phyloP scores from a whole-genome alignment of 371 early-diverging fungal genomes.

The Mycotypha africana region DNA sequence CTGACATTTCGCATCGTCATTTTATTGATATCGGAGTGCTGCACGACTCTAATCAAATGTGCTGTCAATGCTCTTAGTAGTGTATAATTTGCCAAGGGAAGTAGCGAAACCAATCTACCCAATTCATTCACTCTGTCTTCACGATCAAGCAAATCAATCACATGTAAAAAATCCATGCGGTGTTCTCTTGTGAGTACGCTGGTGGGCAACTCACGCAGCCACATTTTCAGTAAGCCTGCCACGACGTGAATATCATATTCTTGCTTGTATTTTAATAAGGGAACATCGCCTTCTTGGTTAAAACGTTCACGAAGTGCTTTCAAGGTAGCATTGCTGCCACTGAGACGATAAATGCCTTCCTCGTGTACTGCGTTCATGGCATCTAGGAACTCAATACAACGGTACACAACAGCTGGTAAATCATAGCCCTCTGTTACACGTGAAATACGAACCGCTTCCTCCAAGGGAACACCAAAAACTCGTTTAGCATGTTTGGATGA shows the following conservation, averaged over 20 bases:
- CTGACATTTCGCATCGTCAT: slow-evolving; percentile 74
- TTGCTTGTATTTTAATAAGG: slow-evolving; percentile 47
- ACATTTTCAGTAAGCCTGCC: slow-evolving; percentile 82
- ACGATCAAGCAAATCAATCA: slow-evolving; percentile 62
- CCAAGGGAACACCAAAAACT: slow-evolving; percentile 38
- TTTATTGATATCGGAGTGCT: slow-evolving; percentile 57
- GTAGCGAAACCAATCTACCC: slow-evolving; percentile 44
- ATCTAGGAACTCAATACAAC: slow-evolving; percentile 81
- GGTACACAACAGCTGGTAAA: slow-evolving; percentile 73
- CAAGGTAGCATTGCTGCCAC: slow-evolving; percentile 59
- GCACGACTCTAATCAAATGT: slow-evolving; percentile 62
- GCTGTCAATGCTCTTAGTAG: slow-evolving; percentile 56
- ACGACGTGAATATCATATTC: slow-evolving; percentile 77
- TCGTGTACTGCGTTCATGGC: slow-evolving; percentile 63
- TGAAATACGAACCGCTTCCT: slow-evolving; percentile 25
- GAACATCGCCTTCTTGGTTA: slow-evolving; percentile 63
- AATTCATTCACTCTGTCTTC: slow-evolving; percentile 58
- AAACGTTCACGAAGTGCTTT: slow-evolving; percentile 58
- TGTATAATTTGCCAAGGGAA: slow-evolving; percentile 61
- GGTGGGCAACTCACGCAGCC: slow-evolving; percentile 73
- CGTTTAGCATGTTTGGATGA: slow-evolving; percentile 22
- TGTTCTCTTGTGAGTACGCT: slow-evolving; percentile 70
- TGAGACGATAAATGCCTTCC: slow-evolving; percentile 79
- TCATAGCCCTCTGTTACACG: slow-evolving; percentile 21
- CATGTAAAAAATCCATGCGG: slow-evolving; percentile 62